These are phyloP conservation scores for Buddleja alternifolia DNA, from an alignment of 257 asterid genomes.

Conservation along the genomic window DNA sequence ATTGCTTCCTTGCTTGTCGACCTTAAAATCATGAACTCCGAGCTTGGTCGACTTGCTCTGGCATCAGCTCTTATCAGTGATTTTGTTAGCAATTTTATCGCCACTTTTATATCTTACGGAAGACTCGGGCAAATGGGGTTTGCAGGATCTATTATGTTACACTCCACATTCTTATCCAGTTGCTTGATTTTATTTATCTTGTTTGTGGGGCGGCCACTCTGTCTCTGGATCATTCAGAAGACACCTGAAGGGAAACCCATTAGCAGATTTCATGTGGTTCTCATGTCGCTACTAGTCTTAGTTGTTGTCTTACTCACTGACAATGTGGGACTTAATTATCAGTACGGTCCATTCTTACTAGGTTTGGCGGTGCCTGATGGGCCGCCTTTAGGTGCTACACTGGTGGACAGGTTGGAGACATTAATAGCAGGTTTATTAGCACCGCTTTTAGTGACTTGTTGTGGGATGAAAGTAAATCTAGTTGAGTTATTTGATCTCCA, in stretches of 20 bases:
- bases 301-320: conserved; percentile 58
- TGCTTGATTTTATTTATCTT: conserved; percentile 45
- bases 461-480: conserved; percentile 74
- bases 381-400: conserved; percentile 86
- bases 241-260: conserved; percentile 87
- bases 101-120: conserved; percentile 43
- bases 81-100: conserved; percentile 49
- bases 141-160: conserved; percentile 34
- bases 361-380: conserved; percentile 85
- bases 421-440: conserved; percentile 62
- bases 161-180: conserved; percentile 42
- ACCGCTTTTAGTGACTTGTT: conserved; percentile 73
- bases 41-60: conserved; percentile 86
- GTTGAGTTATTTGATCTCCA: conserved; percentile 54
- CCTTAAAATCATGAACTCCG: conserved; percentile 79
- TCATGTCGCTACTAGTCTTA: conserved; percentile 53
- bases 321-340: conserved; percentile 68
- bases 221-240: conserved; percentile 54
- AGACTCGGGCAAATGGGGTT: conserved; percentile 51
- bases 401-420: conserved; percentile 76
- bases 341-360: conserved; percentile 78
- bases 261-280: conserved; percentile 44
- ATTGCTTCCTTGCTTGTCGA: conserved; percentile 78
- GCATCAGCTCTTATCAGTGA: conserved; percentile 74
- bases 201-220: conserved; percentile 54